Conservation (phyloP, 2,329 filamentous ascomycete species). For the Arthrinium puccinioides region DNA sequence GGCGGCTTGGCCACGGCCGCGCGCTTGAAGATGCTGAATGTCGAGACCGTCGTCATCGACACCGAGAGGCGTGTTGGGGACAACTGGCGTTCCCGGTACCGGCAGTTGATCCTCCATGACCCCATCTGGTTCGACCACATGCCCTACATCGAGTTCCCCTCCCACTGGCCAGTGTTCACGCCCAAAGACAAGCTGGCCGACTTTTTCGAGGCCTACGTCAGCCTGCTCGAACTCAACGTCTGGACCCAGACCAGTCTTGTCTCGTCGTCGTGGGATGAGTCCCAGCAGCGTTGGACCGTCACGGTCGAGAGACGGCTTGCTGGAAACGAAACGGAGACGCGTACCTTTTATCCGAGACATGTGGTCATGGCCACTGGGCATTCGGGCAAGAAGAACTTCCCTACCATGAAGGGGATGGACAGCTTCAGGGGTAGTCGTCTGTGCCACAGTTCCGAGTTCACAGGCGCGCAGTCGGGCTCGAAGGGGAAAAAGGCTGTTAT, state of each 20-base stretch:
- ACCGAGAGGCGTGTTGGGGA: slow-evolving; percentile 51
- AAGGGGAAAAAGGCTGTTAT: slow-evolving; percentile 45
- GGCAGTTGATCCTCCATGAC: slow-evolving; percentile 61
- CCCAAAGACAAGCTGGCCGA: slow-evolving; percentile 66
- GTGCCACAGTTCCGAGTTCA: slow-evolving; percentile 40
- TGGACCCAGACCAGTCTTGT: slow-evolving; percentile 50
- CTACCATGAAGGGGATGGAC: slow-evolving; percentile 46
- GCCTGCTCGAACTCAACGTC: slow-evolving; percentile 59
- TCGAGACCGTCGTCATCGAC: slow-evolving; percentile 52
- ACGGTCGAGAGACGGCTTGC: slow-evolving; percentile 19
- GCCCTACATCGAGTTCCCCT: slow-evolving; percentile 58
- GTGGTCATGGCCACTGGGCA: slow-evolving; percentile 63
- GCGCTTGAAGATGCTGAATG: slow-evolving; percentile 50
- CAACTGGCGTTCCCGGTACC: slow-evolving; percentile 57
- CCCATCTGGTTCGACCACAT: slow-evolving; percentile 56
- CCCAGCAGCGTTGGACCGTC: slow-evolving; percentile 45
- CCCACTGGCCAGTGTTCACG: slow-evolving; percentile 62
- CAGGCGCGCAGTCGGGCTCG: slow-evolving; percentile 28
- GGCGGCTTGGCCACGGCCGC: slow-evolving; percentile 50
- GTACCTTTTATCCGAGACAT: slow-evolving; percentile 54
- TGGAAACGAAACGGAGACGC: slow-evolving; percentile 29
- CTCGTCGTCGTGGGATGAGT: slow-evolving; percentile 39
- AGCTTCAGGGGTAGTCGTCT: slow-evolving; percentile 47
- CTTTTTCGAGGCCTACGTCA: slow-evolving; percentile 60
- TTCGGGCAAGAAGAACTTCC: slow-evolving; percentile 57